Percentiles rank a stretch among this genome's conserved stretches.
These are phyloP conservation scores for Leptographium galeiforme DNA, from an alignment of 2,329 filamentous ascomycete genomes.

Conservation along the genomic window DNA sequence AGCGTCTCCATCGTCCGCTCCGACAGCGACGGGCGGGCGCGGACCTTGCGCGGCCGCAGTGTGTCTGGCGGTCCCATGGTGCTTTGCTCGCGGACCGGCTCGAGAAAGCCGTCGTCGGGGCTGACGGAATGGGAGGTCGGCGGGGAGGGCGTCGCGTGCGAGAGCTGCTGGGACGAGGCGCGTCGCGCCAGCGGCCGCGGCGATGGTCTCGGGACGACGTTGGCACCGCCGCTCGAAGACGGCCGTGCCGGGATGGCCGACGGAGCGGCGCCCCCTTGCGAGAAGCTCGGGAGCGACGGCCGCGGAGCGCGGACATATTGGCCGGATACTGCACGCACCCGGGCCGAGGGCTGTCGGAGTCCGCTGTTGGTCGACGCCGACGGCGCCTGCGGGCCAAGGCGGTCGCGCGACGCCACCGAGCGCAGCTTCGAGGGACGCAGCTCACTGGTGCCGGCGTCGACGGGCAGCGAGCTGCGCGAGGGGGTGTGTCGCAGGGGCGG, in stretches of 20 bases:
- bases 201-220: constrained; percentile 6
- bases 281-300: neutral
- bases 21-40: constrained; percentile 47
- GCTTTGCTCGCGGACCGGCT: constrained; percentile 1
- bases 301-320: constrained; percentile 5
- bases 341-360: constrained; percentile 7
- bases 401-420: constrained; percentile 25
- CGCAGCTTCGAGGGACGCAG: constrained; percentile 28
- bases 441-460: constrained; percentile 13
- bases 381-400: constrained; percentile 14
- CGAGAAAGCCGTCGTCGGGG: neutral
- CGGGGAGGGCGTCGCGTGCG: neutral
- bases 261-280: neutral
- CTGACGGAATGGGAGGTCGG: constrained; percentile 6
- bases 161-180: constrained; percentile 5
- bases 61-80: neutral
- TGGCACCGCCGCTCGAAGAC: constrained; percentile 1
- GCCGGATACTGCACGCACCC: constrained; percentile 11
- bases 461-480: neutral
- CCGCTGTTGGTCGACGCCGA: neutral
- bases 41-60: neutral
- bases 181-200: constrained; percentile 7
- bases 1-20: constrained; percentile 82
- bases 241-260: neutral
- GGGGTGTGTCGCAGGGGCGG: neutral